Base-by-base conservation (phyloP, 2,329 filamentous ascomycete genomes). In the Fusarium humuli region DNA sequence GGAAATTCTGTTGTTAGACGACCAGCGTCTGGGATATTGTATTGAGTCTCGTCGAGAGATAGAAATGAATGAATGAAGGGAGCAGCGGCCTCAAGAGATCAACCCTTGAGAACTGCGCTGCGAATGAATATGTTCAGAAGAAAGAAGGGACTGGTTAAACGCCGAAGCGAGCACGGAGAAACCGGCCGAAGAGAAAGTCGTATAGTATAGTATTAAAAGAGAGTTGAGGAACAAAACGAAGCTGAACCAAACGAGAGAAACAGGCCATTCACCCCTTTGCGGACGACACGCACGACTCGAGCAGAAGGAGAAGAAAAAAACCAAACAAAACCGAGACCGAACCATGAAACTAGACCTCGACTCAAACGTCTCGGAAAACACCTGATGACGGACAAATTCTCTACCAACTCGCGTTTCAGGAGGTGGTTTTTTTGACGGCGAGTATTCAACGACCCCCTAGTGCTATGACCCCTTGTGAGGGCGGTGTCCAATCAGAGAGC, bases 321-420 rank as follows among this genome's bases (percentile, higher is more conserved):
- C 49, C 50, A 48, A 57, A 67, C 50, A 54, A 62, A 45, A 64
- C 44, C 48, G 72, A 73, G 56, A 50, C 59, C 54, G 34, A 61
- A 57, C 32, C 67, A 60, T 74, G 73, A 75, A 75, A 75, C 73
- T 54, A 50, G 65, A 61, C 25, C 46, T 61, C 65, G 56, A 73
- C 72, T 52, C 65, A 54, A 68, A 47, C 46, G 63, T 72, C 70
- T 75, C 72, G 71, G 50, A 70, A 71, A 74, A 67, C 73, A 75
- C 42, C 73, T 75, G 71, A 75, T 75, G 22, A 45, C 65, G 64
- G 68, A 69, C 52, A 29, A 61, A 61, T 68, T 65, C 65, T 62
- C 59, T 65, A 71, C 67, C 71, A 64, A 62, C 58, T 61, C 63
- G 52, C 61, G 75, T 77, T 77, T 77, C 75, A 77, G 75, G 75